Conservation (phyloP, 2,329 filamentous ascomycete genomes). For the Cladosporium colombiae region DNA sequence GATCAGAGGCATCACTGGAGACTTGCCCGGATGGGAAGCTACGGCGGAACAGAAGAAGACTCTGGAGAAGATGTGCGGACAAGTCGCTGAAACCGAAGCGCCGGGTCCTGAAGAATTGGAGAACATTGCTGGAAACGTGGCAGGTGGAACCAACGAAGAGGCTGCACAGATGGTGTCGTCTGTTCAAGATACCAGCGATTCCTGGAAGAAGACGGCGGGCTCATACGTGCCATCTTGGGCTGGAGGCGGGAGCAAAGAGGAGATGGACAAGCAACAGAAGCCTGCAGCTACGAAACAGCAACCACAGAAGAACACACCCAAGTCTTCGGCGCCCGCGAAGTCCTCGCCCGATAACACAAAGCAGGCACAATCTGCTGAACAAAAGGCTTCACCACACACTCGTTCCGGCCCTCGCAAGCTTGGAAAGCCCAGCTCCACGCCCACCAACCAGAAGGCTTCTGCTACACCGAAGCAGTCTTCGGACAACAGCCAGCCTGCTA, state of each 20-base stretch:
- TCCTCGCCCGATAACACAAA: background rate
- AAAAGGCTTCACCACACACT: background rate
- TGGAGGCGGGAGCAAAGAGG: background rate
- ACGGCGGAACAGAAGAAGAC: constrained; percentile 35
- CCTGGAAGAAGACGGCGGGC: background rate
- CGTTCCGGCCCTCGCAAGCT: constrained; percentile 2
- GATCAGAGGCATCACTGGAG: constrained; percentile 32
- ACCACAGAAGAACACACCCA: background rate
- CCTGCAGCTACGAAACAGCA: background rate
- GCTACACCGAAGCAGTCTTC: background rate
- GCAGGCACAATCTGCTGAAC: background rate
- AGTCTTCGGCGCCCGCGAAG: background rate
- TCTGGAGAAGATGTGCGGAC: constrained; percentile 36
- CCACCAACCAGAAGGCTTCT: background rate
- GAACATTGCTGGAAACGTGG: constrained; percentile 4
- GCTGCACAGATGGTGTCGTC: background rate
- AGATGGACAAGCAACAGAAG: constrained; percentile 4
- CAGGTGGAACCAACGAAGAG: background rate
- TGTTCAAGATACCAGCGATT: background rate
- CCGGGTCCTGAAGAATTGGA: constrained; percentile 28
- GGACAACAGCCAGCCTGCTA: background rate
- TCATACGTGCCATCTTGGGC: constrained; percentile 7
- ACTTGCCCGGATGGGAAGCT: constrained; percentile 33
- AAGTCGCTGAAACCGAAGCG: constrained; percentile 32
- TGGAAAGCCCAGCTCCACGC: constrained; percentile 7